phyloP scores from a whole-genome alignment of 345 rosid species.

The Eucalyptus pauciflora region DNA sequence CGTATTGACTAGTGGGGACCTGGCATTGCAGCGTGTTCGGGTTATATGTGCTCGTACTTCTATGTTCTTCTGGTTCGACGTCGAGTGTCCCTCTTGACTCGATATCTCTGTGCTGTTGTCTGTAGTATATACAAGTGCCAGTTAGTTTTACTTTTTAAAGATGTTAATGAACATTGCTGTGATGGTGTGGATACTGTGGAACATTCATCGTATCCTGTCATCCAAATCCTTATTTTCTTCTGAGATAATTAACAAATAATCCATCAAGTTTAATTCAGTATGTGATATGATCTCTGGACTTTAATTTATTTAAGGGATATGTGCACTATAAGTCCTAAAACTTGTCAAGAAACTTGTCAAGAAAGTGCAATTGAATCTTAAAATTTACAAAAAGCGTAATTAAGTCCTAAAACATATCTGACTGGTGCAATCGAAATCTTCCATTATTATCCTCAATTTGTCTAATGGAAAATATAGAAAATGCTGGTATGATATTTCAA shows the following conservation, averaged over 20 bases:
- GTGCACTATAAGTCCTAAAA: too few relatives aligned
- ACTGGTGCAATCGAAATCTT: too few relatives aligned
- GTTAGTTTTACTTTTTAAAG: background rate
- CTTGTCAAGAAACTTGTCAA: too few relatives aligned
- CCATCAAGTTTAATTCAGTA: too few relatives aligned
- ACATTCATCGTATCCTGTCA: background rate
- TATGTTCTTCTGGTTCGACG: constrained; percentile 88
- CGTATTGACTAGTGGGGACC: constrained; percentile 62
- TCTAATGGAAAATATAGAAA: too few relatives aligned
- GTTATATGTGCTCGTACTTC: constrained; percentile 65
- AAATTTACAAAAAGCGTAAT: too few relatives aligned
- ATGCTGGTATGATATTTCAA: accelerated
- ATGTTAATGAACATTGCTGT: background rate
- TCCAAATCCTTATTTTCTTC: background rate
- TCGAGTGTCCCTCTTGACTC: constrained; percentile 25
- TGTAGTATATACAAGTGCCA: background rate
- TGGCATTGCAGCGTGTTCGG: constrained; percentile 77
- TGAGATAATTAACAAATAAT: too few relatives aligned
- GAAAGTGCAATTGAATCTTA: accelerated
- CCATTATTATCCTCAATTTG: accelerated
- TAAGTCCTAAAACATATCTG: too few relatives aligned
- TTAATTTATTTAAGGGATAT: too few relatives aligned
- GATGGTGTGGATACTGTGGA: background rate
- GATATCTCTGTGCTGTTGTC: background rate
- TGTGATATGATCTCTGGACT: too few relatives aligned